These are phyloP conservation scores for Lactarius pseudohatsudake DNA, from an alignment of 768 basidiomycete genomes.

Conservation along the genomic window DNA sequence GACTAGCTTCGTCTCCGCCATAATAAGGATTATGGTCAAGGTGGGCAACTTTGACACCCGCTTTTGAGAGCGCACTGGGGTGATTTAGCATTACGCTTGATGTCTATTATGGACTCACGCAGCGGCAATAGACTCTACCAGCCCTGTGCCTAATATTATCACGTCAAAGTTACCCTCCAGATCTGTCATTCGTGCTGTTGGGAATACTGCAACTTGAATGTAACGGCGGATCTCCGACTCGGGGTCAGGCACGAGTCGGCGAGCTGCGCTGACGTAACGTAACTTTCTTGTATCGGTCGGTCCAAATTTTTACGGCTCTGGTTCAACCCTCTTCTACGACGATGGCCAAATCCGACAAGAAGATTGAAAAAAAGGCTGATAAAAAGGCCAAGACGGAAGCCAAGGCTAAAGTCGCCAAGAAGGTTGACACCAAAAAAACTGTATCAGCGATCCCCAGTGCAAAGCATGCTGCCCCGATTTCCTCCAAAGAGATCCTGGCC, in stretches of 20 bases:
- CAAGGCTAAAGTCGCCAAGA: conserved; percentile 35
- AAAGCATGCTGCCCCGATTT: conserved; percentile 35
- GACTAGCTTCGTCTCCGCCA: conserved; percentile 76
- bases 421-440: conserved; percentile 35
- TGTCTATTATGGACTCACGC: conserved; percentile 58
- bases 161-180: conserved; percentile 54
- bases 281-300: neutral
- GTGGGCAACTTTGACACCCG: conserved; percentile 85
- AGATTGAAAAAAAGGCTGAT: conserved; percentile 37
- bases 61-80: conserved; percentile 80
- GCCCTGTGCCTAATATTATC: conserved; percentile 72
- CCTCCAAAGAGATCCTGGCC: conserved; percentile 45
- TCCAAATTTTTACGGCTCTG: conserved; percentile 21
- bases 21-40: conserved; percentile 85
- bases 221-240: neutral
- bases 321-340: conserved; percentile 31
- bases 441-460: conserved; percentile 22
- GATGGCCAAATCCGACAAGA: conserved; percentile 49
- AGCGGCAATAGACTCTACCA: conserved; percentile 82
- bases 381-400: conserved; percentile 40
- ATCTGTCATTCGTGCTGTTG: conserved; percentile 14
- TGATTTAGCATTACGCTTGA: conserved; percentile 16
- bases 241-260: neutral
- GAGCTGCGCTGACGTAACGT: conserved; percentile 20
- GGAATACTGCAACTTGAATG: neutral